Evolutionary conservation across 1,139 yeast genomes (phyloP).

Genomic region (Pneumocystis oryctolagi): DNA sequence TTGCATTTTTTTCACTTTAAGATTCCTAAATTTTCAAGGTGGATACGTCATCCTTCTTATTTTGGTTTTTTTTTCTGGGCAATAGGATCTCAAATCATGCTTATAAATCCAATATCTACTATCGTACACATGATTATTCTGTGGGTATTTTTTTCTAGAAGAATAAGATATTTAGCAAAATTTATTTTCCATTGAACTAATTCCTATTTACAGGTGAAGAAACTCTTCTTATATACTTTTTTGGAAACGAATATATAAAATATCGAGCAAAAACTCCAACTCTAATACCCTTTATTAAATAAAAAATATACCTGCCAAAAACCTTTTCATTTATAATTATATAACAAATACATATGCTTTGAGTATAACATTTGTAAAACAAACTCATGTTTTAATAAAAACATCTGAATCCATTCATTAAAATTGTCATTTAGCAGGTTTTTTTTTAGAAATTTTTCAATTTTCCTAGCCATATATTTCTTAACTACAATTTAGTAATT

Average conservation of each 20-base stretch:
- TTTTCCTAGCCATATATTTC: background rate
- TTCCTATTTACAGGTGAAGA: conserved; percentile 39
- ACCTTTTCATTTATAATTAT: background rate
- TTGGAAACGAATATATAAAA: conserved; percentile 45
- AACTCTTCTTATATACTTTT: conserved; percentile 43
- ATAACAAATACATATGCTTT: background rate
- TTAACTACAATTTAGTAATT: background rate
- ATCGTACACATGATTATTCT: conserved; percentile 36
- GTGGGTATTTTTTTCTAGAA: conserved; percentile 48
- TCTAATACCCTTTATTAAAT: conserved; percentile 47
- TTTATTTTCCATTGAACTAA: background rate
- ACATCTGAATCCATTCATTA: background rate
- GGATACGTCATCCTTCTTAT: conserved; percentile 70
- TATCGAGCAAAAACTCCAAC: conserved; percentile 41
- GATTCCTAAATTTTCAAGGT: background rate
- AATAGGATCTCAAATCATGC: conserved; percentile 59
- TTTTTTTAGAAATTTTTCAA: too few relatives aligned
- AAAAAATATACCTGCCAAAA: background rate
- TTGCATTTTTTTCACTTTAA: background rate
- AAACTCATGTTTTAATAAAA: too few relatives aligned
- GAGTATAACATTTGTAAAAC: background rate
- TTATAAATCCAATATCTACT: conserved; percentile 47
- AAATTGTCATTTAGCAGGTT: too few relatives aligned
- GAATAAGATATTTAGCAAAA: conserved; percentile 35
- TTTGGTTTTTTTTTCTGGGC: conserved; percentile 92